Base-by-base conservation (phyloP, 257 asterid genomes). In the Petunia axillaris region DNA sequence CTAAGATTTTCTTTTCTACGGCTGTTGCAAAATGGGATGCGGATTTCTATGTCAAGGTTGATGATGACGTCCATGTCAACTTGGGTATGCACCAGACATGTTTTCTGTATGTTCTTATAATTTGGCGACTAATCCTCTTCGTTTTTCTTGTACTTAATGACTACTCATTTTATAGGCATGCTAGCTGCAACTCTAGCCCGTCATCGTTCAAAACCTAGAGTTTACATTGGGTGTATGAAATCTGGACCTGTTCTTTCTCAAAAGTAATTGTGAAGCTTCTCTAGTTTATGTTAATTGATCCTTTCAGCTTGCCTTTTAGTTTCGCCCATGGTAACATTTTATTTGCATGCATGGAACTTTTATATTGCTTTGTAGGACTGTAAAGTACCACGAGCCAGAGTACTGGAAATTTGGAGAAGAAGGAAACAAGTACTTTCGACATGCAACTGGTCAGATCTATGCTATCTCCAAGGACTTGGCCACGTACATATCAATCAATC, bases 391-490 rank as follows among this genome's bases (percentile, higher is more conserved):
- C 9, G 99, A 95, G 83, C 99, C 98, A 2, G 99, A 95, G 88
- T 89, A 78, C 90, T 95, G 99, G 98, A 95, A 95, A 89, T 95
- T 95, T 44, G 99, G 99, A 80, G 99, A 94, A 87, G 98, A 95
- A 2, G 98, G 99, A 80, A 95, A 93, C 76, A 95, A 91, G 79
- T 95, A 95, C 83, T 95, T 95, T 85, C 90, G 99, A 50, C 99
- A 95, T 80, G 99, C 99, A 63, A 95, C 99, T 38, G 99, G 99
- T 39, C 99, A 95, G 86, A 91, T 95, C 81, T 95, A 95, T 89
- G 99, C 99, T 10, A 84, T 95, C 66, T 95, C 99, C 40, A 95
- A 93, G 88, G 98, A 95, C 86, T 89, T 95, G 86, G 99, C 99
- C 39, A 91, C 97, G 62, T 95, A 95, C 88, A 93, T 95, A 86